phyloP scores from a whole-genome alignment of 2,329 filamentous ascomycete genomes.

The Pseudofabraea citricarpa region DNA sequence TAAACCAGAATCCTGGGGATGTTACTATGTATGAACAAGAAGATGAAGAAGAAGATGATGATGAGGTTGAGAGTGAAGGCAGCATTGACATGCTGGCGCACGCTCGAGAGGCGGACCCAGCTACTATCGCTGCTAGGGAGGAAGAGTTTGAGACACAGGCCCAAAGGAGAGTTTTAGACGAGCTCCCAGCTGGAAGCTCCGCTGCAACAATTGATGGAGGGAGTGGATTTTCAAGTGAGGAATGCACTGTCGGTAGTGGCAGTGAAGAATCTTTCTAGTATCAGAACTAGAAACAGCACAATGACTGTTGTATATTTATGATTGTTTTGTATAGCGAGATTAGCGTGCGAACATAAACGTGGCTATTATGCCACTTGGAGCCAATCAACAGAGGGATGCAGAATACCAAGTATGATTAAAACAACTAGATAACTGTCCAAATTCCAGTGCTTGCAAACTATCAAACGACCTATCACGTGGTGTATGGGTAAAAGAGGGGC shows the following conservation, averaged over 20 bases:
- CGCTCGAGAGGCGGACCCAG: conserved; percentile 11
- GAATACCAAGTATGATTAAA: too few species aligned
- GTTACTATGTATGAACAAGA: not conserved
- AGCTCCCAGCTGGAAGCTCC: conserved; percentile 5
- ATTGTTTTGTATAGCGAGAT: too few species aligned
- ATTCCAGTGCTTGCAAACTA: too few species aligned
- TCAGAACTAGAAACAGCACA: too few species aligned
- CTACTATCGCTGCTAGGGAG: conserved; percentile 10
- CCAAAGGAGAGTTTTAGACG: not conserved
- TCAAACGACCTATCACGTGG: too few species aligned
- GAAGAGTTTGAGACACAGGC: conserved; percentile 12
- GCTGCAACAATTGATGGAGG: conserved; percentile 11
- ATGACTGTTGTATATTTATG: too few species aligned
- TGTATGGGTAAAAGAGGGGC: too few species aligned
- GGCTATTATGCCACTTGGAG: too few species aligned
- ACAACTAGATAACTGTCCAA: too few species aligned
- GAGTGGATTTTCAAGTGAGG: conserved; percentile 9
- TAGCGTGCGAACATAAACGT: too few species aligned
- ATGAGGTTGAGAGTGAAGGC: conserved; percentile 12
- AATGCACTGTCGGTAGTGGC: not conserved
- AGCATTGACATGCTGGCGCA: conserved; percentile 20
- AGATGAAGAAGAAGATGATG: conserved; percentile 8
- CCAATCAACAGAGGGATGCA: too few species aligned
- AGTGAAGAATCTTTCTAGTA: too few species aligned
- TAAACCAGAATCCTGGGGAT: not conserved